These are phyloP conservation scores for Esteya vermicola DNA, from an alignment of 2,329 filamentous ascomycete genomes.

Conservation along the genomic window DNA sequence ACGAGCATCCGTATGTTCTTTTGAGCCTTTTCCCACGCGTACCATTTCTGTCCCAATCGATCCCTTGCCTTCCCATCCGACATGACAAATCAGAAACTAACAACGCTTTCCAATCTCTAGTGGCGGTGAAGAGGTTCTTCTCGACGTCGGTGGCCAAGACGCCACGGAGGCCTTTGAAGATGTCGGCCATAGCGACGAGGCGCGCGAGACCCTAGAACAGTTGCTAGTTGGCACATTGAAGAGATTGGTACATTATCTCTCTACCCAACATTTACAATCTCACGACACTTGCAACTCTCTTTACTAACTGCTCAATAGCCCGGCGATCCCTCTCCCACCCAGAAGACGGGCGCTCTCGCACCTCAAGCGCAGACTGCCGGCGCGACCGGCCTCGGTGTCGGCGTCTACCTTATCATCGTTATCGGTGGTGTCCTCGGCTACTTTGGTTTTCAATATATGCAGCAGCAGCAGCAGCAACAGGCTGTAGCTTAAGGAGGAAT, in stretches of 20 bases:
- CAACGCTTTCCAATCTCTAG: too few relatives aligned
- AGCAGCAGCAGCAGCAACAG: constrained; percentile 29
- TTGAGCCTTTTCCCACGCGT: too few relatives aligned
- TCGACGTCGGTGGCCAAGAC: constrained; percentile 92
- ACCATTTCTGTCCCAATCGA: too few relatives aligned
- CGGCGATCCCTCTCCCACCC: constrained; percentile 65
- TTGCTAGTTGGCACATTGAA: constrained; percentile 66
- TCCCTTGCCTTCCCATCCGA: too few relatives aligned
- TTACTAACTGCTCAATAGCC: constrained; percentile 29
- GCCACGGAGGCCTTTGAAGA: constrained; percentile 97
- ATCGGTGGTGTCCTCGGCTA: constrained; percentile 66
- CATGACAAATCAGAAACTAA: too few relatives aligned
- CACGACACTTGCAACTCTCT: not conserved
- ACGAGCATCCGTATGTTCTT: constrained; percentile 76
- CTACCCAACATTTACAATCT: too few relatives aligned
- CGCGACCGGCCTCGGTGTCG: constrained; percentile 52
- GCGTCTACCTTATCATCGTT: constrained; percentile 68
- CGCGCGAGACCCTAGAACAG: constrained; percentile 77
- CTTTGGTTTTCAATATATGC: constrained; percentile 73
- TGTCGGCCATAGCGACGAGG: constrained; percentile 97
- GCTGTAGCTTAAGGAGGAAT: not conserved
- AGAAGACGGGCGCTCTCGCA: constrained; percentile 31
- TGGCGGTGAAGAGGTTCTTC: constrained; percentile 93
- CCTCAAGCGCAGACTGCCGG: constrained; percentile 31
- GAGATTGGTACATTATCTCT: constrained; percentile 48